Conservation (phyloP, 768 basidiomycete genomes). For the Panellus pusillus region DNA sequence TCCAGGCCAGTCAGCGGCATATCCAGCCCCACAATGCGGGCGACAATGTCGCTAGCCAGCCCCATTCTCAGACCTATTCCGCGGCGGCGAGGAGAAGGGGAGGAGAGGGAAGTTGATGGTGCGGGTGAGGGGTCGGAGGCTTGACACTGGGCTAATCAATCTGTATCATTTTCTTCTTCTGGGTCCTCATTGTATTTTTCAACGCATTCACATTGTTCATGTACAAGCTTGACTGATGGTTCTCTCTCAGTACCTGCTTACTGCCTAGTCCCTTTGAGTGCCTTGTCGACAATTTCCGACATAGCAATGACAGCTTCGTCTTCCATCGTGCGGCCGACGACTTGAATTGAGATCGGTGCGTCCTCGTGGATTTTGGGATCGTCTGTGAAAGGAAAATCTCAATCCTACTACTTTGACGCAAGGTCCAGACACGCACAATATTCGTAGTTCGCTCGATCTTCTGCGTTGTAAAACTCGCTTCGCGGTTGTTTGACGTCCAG, state of each 20-base stretch:
- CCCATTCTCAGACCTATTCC: conserved; percentile 73
- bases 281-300: conserved; percentile 62
- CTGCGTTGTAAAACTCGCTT: conserved; percentile 45
- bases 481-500: conserved; percentile 49
- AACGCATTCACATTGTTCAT: conserved; percentile 15
- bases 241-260: neutral
- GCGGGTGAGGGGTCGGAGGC: conserved; percentile 75
- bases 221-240: neutral
- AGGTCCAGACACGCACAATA: conserved; percentile 2
- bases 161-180: no score
- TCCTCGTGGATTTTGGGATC: conserved; percentile 28
- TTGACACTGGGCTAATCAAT: conserved; percentile 42
- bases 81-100: conserved; percentile 54
- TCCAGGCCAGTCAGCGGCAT: conserved; percentile 51
- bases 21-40: conserved; percentile 74
- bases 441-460: conserved; percentile 45
- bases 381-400: neutral
- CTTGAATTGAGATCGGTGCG: conserved; percentile 64
- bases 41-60: conserved; percentile 71
- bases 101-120: conserved; percentile 73
- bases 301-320: conserved; percentile 75
- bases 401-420: neutral
- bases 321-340: conserved; percentile 68
- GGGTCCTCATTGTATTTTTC: conserved; percentile 18
- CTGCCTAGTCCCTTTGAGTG: conserved; percentile 36